Base-by-base conservation (phyloP, 2,329 filamentous ascomycete species). In the Penicillium sp. region DNA sequence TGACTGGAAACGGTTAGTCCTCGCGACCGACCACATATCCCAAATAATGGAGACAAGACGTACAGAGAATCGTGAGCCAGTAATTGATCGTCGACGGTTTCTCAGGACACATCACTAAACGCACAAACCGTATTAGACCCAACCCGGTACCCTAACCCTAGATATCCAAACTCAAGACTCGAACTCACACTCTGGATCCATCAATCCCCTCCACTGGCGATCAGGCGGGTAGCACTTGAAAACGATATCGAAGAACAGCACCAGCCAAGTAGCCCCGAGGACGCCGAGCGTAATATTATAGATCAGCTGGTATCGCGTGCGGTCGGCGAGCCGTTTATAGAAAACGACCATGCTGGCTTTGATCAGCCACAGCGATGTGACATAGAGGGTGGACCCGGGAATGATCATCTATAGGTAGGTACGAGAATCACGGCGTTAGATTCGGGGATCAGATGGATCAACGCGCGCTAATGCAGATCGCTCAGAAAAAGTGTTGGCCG, bases 301-400 rank as follows among this genome's bases (percentile, higher is more conserved):
- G 41, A 67, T 55, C 5, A 58, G 62, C 48, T 69, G 65, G 13
- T 69, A 69, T 26, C 44, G 48, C 4, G 67, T 69, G 23, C 65
- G 65, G 53, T 69, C 67, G 41, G 67, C 67, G 6, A 69, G 61
- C 5, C 67, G 67, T 56, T 69, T 69, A 49, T 69, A 69, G 57
- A 69, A 67, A 55, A 66, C 46, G n/a, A 69, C 65, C 67, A 69
- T 62, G 52, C 64, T 61, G 15, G 61, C 61, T 55, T 69, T 69
- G 64, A 69, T 69, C 30, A 69, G 41, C 67, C 67, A 69, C 1
- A 69, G 57, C 26, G 67, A 65, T n/a, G 65, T 69, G 19, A 69
- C 64, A 57, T 69, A 69, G 5, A 69, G 57, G 7, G 65, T 69
- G 48, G 67, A 69, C 15, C 67, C 67, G 41, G 67, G 67, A 35